A percentile compares a stretch with the other conserved stretches of the same genome.
phyloP scores from a whole-genome alignment of 495 filamentous ascomycete species.

The Penicillium canescens region DNA sequence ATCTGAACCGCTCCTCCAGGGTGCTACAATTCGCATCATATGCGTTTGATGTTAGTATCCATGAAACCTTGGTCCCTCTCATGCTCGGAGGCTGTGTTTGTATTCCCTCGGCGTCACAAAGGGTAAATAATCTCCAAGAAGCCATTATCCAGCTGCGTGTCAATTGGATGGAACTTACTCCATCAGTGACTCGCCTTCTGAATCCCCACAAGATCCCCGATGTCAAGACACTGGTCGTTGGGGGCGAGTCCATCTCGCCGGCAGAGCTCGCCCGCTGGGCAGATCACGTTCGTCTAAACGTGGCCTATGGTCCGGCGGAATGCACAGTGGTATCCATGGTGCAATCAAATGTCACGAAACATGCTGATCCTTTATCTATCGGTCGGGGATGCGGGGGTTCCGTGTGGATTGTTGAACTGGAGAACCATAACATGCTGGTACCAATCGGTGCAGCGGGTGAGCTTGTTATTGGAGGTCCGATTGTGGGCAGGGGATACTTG shows the following conservation, averaged over 20 bases:
- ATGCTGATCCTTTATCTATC: too few species aligned
- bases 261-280: conserved; percentile 16
- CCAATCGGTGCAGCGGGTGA: conserved; percentile 53
- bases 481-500: conserved; percentile 49
- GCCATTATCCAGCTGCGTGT: conserved; percentile 21
- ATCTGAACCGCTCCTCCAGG: conserved; percentile 9
- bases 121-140: conserved; percentile 27
- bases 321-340: too few species aligned
- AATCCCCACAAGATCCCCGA: conserved; percentile 26
- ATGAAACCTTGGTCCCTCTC: conserved; percentile 10
- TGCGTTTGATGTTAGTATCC: conserved; percentile 19
- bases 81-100: conserved; percentile 23
- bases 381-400: too few species aligned
- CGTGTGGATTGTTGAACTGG: conserved; percentile 1
- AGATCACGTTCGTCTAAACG: conserved; percentile 5
- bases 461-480: conserved; percentile 52
- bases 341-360: too few species aligned
- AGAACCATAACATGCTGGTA: conserved; percentile 26
- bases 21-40: conserved; percentile 20
- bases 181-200: conserved; percentile 40
- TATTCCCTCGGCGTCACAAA: conserved; percentile 24
- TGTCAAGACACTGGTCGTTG: conserved; percentile 35
- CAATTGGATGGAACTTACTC: conserved; percentile 38
- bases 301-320: conserved; percentile 43
- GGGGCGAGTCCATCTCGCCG: conserved; percentile 27